These are phyloP conservation scores for Anaeromyces robustus DNA, from an alignment of 192 early-diverging fungal species.

Conservation along the genomic window DNA sequence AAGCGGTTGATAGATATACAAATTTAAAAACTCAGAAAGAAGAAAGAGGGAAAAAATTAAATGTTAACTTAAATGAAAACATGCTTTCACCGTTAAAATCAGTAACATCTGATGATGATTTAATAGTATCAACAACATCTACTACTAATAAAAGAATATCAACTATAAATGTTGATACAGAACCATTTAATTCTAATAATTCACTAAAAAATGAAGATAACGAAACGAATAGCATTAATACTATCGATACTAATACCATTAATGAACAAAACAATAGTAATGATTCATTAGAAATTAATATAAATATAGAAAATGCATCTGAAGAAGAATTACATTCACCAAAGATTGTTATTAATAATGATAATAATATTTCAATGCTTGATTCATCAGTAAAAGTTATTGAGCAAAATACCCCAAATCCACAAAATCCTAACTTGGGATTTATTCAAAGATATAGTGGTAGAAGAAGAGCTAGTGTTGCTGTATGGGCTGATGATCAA, in stretches of 20 bases:
- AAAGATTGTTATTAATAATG: neutral
- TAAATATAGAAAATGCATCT: neutral
- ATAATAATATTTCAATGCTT: neutral
- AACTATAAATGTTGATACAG: neutral
- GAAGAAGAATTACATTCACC: neutral
- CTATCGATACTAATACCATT: neutral
- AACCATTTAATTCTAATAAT: neutral
- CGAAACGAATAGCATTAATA: neutral
- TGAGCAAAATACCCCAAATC: neutral
- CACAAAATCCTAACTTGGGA: neutral
- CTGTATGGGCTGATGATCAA: constrained; percentile 61
- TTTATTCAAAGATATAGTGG: neutral
- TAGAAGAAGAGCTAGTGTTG: constrained; percentile 48
- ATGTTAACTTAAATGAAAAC: neutral
- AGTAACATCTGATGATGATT: neutral
- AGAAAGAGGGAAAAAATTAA: neutral
- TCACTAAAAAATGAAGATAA: neutral
- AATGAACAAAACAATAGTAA: neutral
- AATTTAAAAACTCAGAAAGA: neutral
- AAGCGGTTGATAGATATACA: neutral
- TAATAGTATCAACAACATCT: neutral
- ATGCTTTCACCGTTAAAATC: neutral
- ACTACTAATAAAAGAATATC: neutral
- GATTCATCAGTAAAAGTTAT: neutral
- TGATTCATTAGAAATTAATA: neutral